Conservation (phyloP, 768 basidiomycete species). For the Lentinula aciculospora region DNA sequence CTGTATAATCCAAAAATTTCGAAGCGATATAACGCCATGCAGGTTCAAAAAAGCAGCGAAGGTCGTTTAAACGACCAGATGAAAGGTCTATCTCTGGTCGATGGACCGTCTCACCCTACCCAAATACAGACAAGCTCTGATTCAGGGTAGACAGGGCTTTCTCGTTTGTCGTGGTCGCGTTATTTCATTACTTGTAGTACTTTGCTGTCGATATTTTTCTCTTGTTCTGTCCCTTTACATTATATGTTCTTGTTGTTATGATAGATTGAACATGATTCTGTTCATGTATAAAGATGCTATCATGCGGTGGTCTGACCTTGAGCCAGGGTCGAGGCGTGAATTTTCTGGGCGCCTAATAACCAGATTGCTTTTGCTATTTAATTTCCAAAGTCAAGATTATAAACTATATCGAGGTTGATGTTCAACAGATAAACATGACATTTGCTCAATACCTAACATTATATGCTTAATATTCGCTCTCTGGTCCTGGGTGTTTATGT, state of each 20-base stretch:
- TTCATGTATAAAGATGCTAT: too few relatives aligned
- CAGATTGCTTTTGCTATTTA: too few relatives aligned
- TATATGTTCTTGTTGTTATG: slow-evolving; percentile 1
- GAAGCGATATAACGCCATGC: slow-evolving; percentile 6
- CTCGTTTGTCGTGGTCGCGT: not conserved
- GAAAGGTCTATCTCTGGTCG: not conserved
- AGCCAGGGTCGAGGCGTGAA: too few relatives aligned
- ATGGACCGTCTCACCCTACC: not conserved
- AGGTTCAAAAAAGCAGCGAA: not conserved
- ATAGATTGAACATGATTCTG: not conserved
- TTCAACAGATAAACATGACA: too few relatives aligned
- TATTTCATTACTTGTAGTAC: not conserved
- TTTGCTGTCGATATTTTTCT: slow-evolving; percentile 4
- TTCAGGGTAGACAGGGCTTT: not conserved
- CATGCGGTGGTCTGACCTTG: too few relatives aligned
- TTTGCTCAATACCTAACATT: too few relatives aligned
- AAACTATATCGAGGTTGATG: too few relatives aligned
- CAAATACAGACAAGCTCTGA: not conserved
- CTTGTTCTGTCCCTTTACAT: not conserved
- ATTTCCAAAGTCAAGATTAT: too few relatives aligned
- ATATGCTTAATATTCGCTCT: too few relatives aligned
- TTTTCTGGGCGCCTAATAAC: too few relatives aligned
- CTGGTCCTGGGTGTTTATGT: too few relatives aligned
- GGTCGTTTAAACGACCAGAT: not conserved
- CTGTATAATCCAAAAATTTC: slow-evolving; percentile 29